These are phyloP conservation scores for Fusarium veterinarium DNA, from an alignment of 2,329 filamentous ascomycete species.

Conservation along the genomic window DNA sequence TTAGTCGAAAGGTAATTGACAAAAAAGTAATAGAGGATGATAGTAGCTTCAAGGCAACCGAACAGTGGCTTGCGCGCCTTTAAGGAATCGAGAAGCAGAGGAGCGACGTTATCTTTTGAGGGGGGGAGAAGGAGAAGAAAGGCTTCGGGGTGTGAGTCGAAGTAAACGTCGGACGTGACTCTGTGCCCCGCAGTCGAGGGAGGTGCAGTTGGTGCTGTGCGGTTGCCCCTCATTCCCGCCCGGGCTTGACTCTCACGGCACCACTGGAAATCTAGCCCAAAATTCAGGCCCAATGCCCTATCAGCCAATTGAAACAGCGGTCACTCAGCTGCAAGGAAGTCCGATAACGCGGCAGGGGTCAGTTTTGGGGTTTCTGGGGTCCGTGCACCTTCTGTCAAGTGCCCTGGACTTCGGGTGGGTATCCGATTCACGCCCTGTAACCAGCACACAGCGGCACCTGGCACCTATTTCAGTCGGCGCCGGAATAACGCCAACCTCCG, in stretches of 20 bases:
- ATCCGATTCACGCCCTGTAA: slow-evolving; percentile 1
- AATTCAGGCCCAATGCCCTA: slow-evolving; percentile 42
- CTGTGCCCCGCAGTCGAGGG: slow-evolving; percentile 45
- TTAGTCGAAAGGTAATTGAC: slow-evolving; percentile 7
- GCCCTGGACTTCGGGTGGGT: slow-evolving; percentile 21
- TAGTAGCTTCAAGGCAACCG: slow-evolving; percentile 14
- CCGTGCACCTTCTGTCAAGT: slow-evolving; percentile 40
- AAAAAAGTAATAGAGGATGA: not conserved
- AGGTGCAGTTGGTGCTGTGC: slow-evolving; percentile 1
- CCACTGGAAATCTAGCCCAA: slow-evolving; percentile 35
- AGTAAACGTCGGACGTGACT: slow-evolving; percentile 41
- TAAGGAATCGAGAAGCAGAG: slow-evolving; percentile 22
- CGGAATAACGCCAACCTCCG: slow-evolving; percentile 45
- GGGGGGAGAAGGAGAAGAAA: slow-evolving; percentile 28
- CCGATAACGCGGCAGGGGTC: slow-evolving; percentile 33
- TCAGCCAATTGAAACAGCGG: slow-evolving; percentile 36
- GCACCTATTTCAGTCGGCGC: slow-evolving; percentile 25
- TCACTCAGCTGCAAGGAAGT: slow-evolving; percentile 22
- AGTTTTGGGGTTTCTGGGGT: slow-evolving; percentile 33
- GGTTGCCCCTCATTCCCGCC: slow-evolving; percentile 1
- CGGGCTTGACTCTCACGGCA: slow-evolving; percentile 29
- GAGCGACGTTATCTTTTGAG: slow-evolving; percentile 28
- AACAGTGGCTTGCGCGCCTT: slow-evolving; percentile 31
- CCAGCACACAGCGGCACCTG: not conserved
- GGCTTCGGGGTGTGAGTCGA: slow-evolving; percentile 44